Percentiles rank a stretch among this genome's conserved stretches.
Evolutionary conservation across 768 basidiomycete genomes (phyloP).

Genomic region (Naganishia friedmannii): DNA sequence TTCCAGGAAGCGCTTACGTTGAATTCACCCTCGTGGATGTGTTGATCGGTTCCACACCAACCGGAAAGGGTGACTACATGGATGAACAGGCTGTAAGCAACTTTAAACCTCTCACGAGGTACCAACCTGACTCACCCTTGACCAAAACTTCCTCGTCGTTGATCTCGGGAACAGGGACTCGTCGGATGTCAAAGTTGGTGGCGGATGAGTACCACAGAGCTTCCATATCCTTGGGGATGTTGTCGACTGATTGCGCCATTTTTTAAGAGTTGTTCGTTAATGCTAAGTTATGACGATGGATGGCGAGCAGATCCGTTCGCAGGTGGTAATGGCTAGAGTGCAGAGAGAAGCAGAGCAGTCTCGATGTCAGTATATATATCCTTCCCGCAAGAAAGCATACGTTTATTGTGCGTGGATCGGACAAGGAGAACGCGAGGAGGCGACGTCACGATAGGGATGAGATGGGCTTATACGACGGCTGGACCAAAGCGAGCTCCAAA

Average conservation of each 20-base stretch:
- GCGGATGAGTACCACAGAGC: conserved; percentile 48
- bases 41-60: conserved; percentile 65
- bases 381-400: background rate
- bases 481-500: background rate
- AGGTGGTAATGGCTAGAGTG: background rate
- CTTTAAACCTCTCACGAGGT: background rate
- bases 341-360: background rate
- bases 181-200: conserved; percentile 63
- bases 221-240: conserved; percentile 31
- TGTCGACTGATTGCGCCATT: conserved; percentile 17
- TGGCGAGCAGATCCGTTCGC: background rate
- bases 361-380: background rate
- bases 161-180: conserved; percentile 66
- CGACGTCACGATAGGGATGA: background rate
- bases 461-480: background rate
- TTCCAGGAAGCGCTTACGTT: conserved; percentile 2
- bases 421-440: background rate
- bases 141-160: conserved; percentile 70
- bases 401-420: background rate
- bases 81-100: background rate
- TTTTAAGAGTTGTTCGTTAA: background rate
- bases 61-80: conserved; percentile 53
- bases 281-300: background rate
- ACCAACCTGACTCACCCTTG: conserved; percentile 58
- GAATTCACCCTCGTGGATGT: conserved; percentile 58